Percentiles rank a stretch among this genome's conserved stretches.
These are phyloP conservation scores for Debaryomyces prosopidis DNA, from an alignment of 805 yeast genomes.

Conservation along the genomic window DNA sequence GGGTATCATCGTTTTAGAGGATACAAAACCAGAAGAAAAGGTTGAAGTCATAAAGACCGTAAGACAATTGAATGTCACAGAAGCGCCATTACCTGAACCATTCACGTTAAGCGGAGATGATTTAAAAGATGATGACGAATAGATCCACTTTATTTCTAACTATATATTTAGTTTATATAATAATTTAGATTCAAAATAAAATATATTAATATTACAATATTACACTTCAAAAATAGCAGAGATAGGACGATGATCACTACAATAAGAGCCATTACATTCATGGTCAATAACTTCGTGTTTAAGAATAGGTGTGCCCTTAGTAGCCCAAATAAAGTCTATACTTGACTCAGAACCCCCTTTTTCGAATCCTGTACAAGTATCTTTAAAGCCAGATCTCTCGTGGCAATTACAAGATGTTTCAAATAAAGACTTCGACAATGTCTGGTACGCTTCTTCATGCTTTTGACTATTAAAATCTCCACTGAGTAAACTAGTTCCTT, in stretches of 20 bases:
- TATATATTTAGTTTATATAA: background rate
- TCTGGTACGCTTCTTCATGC: conserved; percentile 32
- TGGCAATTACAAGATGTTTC: conserved; percentile 21
- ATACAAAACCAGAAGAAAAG: conserved; percentile 60
- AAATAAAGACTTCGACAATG: conserved; percentile 23
- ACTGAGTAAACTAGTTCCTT: conserved; percentile 27
- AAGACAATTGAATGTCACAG: conserved; percentile 71
- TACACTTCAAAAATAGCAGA: conserved; percentile 11
- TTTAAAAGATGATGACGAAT: conserved; percentile 38
- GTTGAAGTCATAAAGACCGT: conserved; percentile 75
- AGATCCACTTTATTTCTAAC: conserved; percentile 2
- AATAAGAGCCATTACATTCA: conserved; percentile 30
- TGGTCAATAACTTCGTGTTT: conserved; percentile 19
- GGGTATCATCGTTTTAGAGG: conserved; percentile 73
- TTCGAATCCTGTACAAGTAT: conserved; percentile 45
- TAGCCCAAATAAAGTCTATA: conserved; percentile 47
- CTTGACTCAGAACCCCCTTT: conserved; percentile 20
- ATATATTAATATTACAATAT: conserved; percentile 1
- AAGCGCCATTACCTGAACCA: conserved; percentile 74
- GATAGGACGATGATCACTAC: conserved; percentile 43
- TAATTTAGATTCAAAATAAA: background rate
- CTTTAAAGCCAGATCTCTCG: conserved; percentile 39
- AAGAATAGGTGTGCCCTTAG: conserved; percentile 12
- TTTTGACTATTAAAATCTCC: conserved; percentile 42
- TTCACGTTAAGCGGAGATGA: conserved; percentile 62